Percentiles rank a stretch among this genome's conserved stretches.
These are phyloP conservation scores for Grigorovia humatica DNA, from an alignment of 805 yeast species.

Conservation along the genomic window DNA sequence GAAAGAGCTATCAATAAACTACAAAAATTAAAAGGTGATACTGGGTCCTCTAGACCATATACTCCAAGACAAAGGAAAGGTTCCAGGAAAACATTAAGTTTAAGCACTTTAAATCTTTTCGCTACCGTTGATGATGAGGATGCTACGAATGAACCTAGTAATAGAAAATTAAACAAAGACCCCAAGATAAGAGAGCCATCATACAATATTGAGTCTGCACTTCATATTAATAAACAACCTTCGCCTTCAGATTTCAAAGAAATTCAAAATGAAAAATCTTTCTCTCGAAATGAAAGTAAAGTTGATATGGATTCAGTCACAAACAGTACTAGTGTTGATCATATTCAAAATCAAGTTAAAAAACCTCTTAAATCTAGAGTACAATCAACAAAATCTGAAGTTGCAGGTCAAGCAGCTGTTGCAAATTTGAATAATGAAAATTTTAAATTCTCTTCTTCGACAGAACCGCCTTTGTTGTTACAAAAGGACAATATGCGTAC, in stretches of 20 bases:
- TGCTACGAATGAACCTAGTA: not conserved
- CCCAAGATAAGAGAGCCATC: not conserved
- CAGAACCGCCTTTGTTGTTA: conserved; percentile 1
- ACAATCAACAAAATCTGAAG: not conserved
- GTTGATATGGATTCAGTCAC: not conserved
- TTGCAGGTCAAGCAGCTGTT: not conserved
- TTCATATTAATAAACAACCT: not conserved
- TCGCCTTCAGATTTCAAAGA: not conserved
- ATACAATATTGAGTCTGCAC: not conserved
- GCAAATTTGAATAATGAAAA: not conserved
- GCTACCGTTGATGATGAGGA: not conserved
- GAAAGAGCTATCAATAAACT: conserved; percentile 37
- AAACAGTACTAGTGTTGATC: not conserved
- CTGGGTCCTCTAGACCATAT: not conserved
- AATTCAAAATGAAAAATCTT: not conserved
- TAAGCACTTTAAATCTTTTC: conserved; percentile 18
- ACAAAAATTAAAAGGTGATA: conserved; percentile 2
- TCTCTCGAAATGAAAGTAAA: not conserved
- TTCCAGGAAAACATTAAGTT: conserved; percentile 8
- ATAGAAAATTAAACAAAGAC: not conserved
- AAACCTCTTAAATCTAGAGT: not conserved
- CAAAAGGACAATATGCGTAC: not conserved
- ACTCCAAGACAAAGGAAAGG: conserved; percentile 8
- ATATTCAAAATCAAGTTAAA: not conserved
- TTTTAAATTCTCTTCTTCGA: conserved; percentile 1